phyloP scores from a whole-genome alignment of 768 basidiomycete genomes.

The Boletus eberwhitei region DNA sequence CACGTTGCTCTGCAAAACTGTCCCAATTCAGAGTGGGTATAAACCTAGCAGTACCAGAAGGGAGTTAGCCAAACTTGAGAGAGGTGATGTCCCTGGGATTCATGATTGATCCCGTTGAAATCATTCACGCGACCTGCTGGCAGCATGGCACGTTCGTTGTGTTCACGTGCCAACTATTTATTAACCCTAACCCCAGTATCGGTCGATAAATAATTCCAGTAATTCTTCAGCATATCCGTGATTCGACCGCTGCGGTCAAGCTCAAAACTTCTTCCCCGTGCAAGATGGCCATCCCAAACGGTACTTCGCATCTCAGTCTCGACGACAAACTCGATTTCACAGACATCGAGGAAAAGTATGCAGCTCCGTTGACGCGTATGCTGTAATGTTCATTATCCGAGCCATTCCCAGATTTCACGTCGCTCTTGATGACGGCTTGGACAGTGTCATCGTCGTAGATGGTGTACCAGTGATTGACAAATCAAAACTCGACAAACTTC shows the following conservation, averaged over 20 bases:
- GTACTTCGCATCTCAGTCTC: slow-evolving; percentile 29
- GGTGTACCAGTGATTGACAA: slow-evolving; percentile 89
- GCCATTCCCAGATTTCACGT: slow-evolving; percentile 70
- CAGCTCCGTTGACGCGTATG: neutral
- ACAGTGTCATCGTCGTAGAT: slow-evolving; percentile 90
- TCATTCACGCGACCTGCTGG: neutral
- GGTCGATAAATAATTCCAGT: no score
- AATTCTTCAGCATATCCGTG: no score
- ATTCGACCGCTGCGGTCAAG: neutral
- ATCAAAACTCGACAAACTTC: slow-evolving; percentile 76
- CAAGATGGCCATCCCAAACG: slow-evolving; percentile 48
- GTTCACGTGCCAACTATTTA: neutral
- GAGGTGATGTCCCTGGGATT: neutral
- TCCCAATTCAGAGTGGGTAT: neutral
- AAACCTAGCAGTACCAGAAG: neutral
- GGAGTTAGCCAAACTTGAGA: slow-evolving; percentile 10
- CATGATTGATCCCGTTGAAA: neutral
- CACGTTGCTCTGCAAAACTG: neutral
- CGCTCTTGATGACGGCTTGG: slow-evolving; percentile 80
- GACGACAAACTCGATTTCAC: slow-evolving; percentile 80
- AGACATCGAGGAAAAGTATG: slow-evolving; percentile 85
- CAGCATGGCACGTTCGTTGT: slow-evolving; percentile 12
- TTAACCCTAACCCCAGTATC: slow-evolving; percentile 4
- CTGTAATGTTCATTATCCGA: slow-evolving; percentile 3
- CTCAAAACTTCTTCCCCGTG: neutral